These are phyloP conservation scores for Chenopodium quinoa DNA, from an alignment of 148 eudicot species.

Conservation along the genomic window DNA sequence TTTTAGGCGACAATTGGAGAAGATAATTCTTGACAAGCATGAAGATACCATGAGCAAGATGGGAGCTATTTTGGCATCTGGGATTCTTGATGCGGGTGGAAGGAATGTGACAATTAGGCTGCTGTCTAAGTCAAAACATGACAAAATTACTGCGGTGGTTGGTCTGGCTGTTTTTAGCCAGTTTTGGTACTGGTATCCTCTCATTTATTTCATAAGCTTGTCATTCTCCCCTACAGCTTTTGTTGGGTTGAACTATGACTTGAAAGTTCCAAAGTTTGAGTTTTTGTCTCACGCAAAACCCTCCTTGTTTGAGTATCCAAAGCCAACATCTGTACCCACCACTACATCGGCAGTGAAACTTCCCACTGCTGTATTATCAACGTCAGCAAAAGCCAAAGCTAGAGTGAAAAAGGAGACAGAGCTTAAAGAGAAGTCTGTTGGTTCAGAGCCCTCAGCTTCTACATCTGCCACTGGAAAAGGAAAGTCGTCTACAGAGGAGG, in stretches of 20 bases:
- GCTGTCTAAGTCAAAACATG: constrained; percentile 89
- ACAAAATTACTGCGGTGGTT: constrained; percentile 87
- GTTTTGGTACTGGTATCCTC: constrained; percentile 99
- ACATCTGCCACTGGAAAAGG: constrained; percentile 56
- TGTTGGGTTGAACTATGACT: constrained; percentile 84
- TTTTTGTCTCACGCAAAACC: constrained; percentile 89
- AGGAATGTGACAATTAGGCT: constrained; percentile 92
- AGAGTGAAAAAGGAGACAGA: constrained; percentile 94
- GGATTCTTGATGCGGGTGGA: constrained; percentile 98
- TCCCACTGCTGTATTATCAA: constrained; percentile 88
- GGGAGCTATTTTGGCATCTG: constrained; percentile 98
- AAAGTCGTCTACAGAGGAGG: constrained; percentile 66
- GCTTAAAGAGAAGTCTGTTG: constrained; percentile 61
- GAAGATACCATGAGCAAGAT: constrained; percentile 99
- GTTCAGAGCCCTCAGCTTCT: constrained; percentile 41
- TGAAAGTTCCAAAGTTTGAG: constrained; percentile 90
- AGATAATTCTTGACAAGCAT: constrained; percentile 93
- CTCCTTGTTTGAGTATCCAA: constrained; percentile 94
- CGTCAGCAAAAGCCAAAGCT: constrained; percentile 77
- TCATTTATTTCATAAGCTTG: constrained; percentile 89
- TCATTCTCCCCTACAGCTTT: constrained; percentile 95
- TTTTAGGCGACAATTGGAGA: constrained; percentile 86
- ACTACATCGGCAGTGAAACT: constrained; percentile 78
- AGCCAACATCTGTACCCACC: constrained; percentile 79
- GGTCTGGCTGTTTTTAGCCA: constrained; percentile 97